phyloP scores from a whole-genome alignment of 140 eudicot genomes.

The Erigeron philadelphicus region DNA sequence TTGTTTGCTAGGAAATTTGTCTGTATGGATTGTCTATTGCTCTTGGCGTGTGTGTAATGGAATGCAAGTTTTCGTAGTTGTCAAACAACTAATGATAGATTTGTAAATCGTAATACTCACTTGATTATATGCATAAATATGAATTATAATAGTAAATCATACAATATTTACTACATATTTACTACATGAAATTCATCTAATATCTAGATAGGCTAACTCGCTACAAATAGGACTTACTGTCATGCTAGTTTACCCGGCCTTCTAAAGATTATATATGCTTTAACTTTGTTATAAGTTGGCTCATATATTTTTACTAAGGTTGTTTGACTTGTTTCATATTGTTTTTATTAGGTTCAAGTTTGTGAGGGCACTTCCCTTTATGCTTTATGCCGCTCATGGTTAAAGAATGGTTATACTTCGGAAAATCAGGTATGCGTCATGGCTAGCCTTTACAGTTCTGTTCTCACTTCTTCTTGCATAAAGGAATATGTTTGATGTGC shows the following conservation, averaged over 20 bases:
- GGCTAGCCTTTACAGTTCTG: conserved; percentile 6
- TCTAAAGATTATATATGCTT: not conserved
- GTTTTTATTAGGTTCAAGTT: conserved; percentile 52
- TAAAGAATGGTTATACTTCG: conserved; percentile 67
- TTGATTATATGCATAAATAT: too few species aligned
- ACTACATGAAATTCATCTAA: not conserved
- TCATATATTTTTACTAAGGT: not conserved
- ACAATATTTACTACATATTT: not conserved
- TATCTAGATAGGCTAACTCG: not conserved
- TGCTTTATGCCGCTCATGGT: conserved; percentile 89
- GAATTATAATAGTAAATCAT: too few species aligned
- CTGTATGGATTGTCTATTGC: not conserved
- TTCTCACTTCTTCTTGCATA: conserved; percentile 16
- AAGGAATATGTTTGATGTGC: not conserved
- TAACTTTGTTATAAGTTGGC: not conserved
- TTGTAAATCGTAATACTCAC: too few species aligned
- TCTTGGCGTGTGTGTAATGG: not conserved
- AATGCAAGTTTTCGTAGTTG: not conserved
- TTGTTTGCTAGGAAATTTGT: too few species aligned
- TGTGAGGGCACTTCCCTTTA: conserved; percentile 67
- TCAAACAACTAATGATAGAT: not conserved
- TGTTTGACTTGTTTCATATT: not conserved
- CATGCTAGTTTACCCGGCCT: conserved; percentile 5
- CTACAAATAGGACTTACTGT: not conserved
- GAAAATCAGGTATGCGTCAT: conserved; percentile 57